Evolutionary conservation across 805 yeast species (phyloP), one percentile per base, ranked within the genome.

Genomic region (Saccharomycopsis javanensis): DNA sequence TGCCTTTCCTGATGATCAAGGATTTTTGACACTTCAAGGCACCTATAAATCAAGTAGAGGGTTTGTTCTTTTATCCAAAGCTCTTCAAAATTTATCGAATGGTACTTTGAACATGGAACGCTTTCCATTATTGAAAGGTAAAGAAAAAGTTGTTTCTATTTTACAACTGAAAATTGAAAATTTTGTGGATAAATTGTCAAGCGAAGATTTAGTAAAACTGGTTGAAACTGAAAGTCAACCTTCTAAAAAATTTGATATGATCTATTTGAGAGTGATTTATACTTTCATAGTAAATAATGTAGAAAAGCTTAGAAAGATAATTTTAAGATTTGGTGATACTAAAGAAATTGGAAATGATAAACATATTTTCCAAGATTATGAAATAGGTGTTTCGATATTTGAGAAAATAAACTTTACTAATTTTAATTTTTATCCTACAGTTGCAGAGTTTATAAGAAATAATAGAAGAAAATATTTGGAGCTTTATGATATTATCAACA

Each of bases 61-160:
- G 35, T 76, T 88, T 54, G 81, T 91, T 60, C 82, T 87, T 56
- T 68, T 91, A 34, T 96, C 96, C 1, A 88, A 89, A 64, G 83
- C 86, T 18, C 71, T 92, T 20, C 98, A 92, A 70, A 81, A 85
- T 62, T 80, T 91, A 72, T 96, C 96, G 0, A 92, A 91, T 67
- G 91, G 89, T 30, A 77, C 95, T 0, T 75, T 87, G 3, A 74
- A 76, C 5, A 69, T 83, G 23, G 71, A 85, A 53, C 90, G 82
- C 67, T 82, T 87, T 80, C 83, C 87, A 0, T 68, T 81, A 1
- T 67, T 84, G 50, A 67, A 67, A 6, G 57, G 74, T 2, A 71
- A 74, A 57, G 67, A 68, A 46, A 75, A 72, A 1, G 80, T 79
- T 54, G 58, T 81, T 23, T 60, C 65, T 3, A 69, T 65, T 10